These are phyloP conservation scores for Wallacemonas collosoma DNA, from an alignment of 208 protist genomes.

Conservation along the genomic window DNA sequence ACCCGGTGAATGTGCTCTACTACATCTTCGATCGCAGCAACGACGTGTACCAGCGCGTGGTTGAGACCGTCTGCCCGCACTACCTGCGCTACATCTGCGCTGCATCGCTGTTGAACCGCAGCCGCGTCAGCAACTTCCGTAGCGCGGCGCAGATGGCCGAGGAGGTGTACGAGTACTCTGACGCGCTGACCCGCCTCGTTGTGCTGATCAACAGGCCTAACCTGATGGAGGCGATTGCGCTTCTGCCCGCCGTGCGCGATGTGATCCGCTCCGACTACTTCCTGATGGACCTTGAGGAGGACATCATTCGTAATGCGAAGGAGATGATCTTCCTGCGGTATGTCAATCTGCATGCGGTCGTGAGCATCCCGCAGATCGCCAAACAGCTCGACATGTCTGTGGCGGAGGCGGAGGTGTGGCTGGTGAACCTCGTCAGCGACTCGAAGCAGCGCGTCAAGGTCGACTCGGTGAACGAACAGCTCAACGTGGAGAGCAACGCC, in stretches of 20 bases:
- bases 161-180: slow-evolving; percentile 86
- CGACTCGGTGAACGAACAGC: slow-evolving; percentile 87
- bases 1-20: slow-evolving; percentile 76
- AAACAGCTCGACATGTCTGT: slow-evolving; percentile 69
- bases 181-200: slow-evolving; percentile 84
- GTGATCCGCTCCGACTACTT: slow-evolving; percentile 84
- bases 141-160: slow-evolving; percentile 62
- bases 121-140: slow-evolving; percentile 67
- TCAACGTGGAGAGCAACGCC: slow-evolving; percentile 77
- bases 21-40: slow-evolving; percentile 83
- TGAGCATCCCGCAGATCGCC: slow-evolving; percentile 87
- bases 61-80: slow-evolving; percentile 91
- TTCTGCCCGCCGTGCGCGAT: slow-evolving; percentile 69
- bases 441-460: slow-evolving; percentile 92
- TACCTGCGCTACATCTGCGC: slow-evolving; percentile 91
- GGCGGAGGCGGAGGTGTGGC: slow-evolving; percentile 87
- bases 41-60: slow-evolving; percentile 73
- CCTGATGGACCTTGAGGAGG: slow-evolving; percentile 68
- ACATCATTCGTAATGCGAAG: slow-evolving; percentile 74
- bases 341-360: slow-evolving; percentile 82
- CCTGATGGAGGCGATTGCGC: slow-evolving; percentile 80
- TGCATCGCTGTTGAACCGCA: slow-evolving; percentile 82
- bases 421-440: slow-evolving; percentile 90
- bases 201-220: slow-evolving; percentile 63
- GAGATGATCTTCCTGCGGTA: slow-evolving; percentile 88